Evolutionary conservation across 2,329 filamentous ascomycete species (phyloP), one percentile per base, ranked within the genome.

Genomic region (Celoporthe dispersa): DNA sequence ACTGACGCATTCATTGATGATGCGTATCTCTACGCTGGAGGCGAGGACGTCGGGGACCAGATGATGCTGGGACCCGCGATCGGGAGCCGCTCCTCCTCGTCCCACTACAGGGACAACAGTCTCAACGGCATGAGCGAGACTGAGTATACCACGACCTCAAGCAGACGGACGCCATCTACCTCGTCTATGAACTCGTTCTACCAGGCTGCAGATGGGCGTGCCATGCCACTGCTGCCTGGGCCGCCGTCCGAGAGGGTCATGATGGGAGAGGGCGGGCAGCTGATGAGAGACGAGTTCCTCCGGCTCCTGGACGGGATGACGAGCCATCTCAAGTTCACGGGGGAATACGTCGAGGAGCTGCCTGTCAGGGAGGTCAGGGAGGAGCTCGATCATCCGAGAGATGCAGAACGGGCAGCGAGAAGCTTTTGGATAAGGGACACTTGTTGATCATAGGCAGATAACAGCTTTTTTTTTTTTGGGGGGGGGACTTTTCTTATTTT

Each of bases 181-280:
- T 70, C 70, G 55, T 70, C 70, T 6, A 39, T 64, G 62, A 68
- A 66, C 37, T 72, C 69, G 39, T 55, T 62, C 4, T 64, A 70
- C 48, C 72, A 75, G 53, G 68, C 74, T 5, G 69, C 73, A 51
- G 67, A 73, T 53, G 75, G 74, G 22, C 66, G 69, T 19, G 62
- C 70, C 28, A 74, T 82, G 68, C 82, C 81, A 25, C 80, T 78
- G 2, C 78, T 80, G 33, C 84, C 82, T 4, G 79, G 79, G 2
- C 83, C 84, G 12, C 87, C 87, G 1, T 83, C 84, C 1, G 77
- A 81, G 2, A 81, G 82, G 66, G 85, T 87, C 55, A 84, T 89
- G 81, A 76, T 78, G 72, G 79, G 79, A 5, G 68, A 76, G 59
- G 75, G 74, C 31, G 74, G 77, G 16, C 75, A 79, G 37, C 75